phyloP scores from a whole-genome alignment of 148 eudicot genomes.

The Hydrangea macrophylla region DNA sequence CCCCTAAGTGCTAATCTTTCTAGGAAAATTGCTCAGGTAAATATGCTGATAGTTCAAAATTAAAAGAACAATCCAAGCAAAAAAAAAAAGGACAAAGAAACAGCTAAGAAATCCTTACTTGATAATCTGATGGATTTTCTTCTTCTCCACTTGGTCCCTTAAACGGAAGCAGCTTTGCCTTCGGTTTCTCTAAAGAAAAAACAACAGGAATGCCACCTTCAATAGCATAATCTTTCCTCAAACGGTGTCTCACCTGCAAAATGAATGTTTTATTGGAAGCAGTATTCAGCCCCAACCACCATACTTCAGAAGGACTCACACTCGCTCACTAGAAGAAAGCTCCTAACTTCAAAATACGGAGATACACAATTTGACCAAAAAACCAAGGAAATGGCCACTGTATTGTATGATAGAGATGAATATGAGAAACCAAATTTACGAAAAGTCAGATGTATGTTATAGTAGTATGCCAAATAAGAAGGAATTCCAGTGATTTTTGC shows the following conservation, averaged over 20 bases:
- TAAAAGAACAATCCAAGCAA: not conserved
- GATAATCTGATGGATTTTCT: slow-evolving; percentile 97
- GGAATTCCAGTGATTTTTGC: not conserved
- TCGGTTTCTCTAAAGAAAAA: slow-evolving; percentile 94
- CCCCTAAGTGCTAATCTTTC: not conserved
- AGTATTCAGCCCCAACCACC: not conserved
- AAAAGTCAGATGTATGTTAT: not conserved
- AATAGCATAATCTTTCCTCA: slow-evolving; percentile 85
- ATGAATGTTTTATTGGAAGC: slow-evolving; percentile 2
- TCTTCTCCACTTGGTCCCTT: slow-evolving; percentile 82
- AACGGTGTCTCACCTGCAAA: slow-evolving; percentile 82
- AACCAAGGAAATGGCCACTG: not conserved
- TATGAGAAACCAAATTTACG: not conserved
- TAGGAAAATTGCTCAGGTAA: not conserved
- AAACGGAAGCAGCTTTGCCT: slow-evolving; percentile 94
- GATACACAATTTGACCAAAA: too few relatives aligned
- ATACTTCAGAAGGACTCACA: not conserved
- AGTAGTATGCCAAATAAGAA: not conserved
- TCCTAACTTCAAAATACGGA: too few relatives aligned
- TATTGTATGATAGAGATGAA: not conserved
- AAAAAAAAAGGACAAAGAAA: not conserved
- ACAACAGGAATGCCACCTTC: slow-evolving; percentile 99
- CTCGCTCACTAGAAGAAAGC: too few relatives aligned
- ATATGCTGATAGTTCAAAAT: not conserved
- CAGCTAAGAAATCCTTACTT: slow-evolving; percentile 45